Conservation (phyloP, 2,329 filamentous ascomycete genomes). For the Colletotrichum costaricense region DNA sequence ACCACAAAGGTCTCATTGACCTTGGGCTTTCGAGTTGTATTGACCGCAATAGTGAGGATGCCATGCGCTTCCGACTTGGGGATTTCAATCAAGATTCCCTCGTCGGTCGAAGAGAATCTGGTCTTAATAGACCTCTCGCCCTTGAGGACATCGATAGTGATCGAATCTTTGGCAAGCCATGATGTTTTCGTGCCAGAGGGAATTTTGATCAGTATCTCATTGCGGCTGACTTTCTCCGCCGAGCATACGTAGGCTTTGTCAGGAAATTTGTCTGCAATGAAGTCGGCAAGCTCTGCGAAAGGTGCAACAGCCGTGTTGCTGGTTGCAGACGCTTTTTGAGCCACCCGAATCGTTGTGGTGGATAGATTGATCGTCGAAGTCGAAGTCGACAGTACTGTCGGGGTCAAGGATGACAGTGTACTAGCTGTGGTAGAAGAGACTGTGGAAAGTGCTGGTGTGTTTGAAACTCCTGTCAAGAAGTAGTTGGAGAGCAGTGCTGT, state of each 20-base stretch:
- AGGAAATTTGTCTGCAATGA: conserved; percentile 50
- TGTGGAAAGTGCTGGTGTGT: background rate
- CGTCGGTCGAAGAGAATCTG: conserved; percentile 58
- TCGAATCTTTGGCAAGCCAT: conserved; percentile 68
- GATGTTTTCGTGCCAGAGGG: conserved; percentile 60
- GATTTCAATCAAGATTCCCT: conserved; percentile 65
- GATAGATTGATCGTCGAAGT: conserved; percentile 51
- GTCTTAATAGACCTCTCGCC: conserved; percentile 59
- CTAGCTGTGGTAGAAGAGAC: conserved; percentile 2
- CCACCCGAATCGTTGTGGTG: conserved; percentile 48
- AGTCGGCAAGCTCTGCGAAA: conserved; percentile 55
- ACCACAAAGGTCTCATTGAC: conserved; percentile 71
- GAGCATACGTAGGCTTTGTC: conserved; percentile 54
- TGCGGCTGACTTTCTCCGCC: conserved; percentile 56
- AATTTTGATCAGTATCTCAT: conserved; percentile 66
- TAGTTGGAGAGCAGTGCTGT: conserved; percentile 15
- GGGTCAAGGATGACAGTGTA: background rate
- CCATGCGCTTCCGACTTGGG: conserved; percentile 67
- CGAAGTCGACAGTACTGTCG: conserved; percentile 35
- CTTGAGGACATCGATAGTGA: conserved; percentile 66
- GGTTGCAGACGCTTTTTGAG: conserved; percentile 40
- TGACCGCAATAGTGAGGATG: conserved; percentile 66
- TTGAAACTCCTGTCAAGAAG: conserved; percentile 10
- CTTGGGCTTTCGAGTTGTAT: conserved; percentile 68
- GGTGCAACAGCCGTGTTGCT: conserved; percentile 45